Evolutionary conservation across 2,329 filamentous ascomycete genomes (phyloP), one percentile per base, ranked within the genome.

Genomic region (Purpureocillium takamizusanense): DNA sequence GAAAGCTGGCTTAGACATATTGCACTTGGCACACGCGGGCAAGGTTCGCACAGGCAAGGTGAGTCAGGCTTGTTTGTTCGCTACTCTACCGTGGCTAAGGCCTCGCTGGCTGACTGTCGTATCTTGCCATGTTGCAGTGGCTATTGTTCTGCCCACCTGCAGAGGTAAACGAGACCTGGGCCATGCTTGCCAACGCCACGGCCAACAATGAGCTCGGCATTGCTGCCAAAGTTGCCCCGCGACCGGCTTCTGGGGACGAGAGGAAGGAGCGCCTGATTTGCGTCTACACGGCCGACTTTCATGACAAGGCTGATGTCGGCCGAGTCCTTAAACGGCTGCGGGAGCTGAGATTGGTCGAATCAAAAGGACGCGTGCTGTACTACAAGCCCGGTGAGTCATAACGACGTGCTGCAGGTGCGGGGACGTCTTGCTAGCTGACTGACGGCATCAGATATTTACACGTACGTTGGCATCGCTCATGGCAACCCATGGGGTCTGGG

Each of bases 271-370:
- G 78, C 15, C 60, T 92, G 31, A 77, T 94, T 18, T 89, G 83
- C 47, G 66, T 94, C 7, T 94, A 94, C 57, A 94, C 86, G 5
- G 64, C 67, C 31, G 78, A 94, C 55, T 92, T 88, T 53, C 65
- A 65, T 21, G 78, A 94, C 52, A 68, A 63, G 37, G 63, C 69
- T 4, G 86, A 94, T 53, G 73, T 94, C 6, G 69, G 67, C 21
- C 70, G 83, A 32, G 83, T 94, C 4, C 62, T 90, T 30, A 53
- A 66, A 41, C 72, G 66, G 46, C 58, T 94, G 44, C 70, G 72
- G 36, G 66, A 78, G 39, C 63, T 88, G 41, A 77, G 72, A 7
- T 61, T 92, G 29, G 66, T 82, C 36, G 65, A 65, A 27, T 42
- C 55, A 15, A 59, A 46, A 35, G 57, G 58, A 4, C 65, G 62